Evolutionary conservation across 257 asterid species (phyloP), one percentile per base, ranked within the genome.

Genomic region (Primulina eburnea): DNA sequence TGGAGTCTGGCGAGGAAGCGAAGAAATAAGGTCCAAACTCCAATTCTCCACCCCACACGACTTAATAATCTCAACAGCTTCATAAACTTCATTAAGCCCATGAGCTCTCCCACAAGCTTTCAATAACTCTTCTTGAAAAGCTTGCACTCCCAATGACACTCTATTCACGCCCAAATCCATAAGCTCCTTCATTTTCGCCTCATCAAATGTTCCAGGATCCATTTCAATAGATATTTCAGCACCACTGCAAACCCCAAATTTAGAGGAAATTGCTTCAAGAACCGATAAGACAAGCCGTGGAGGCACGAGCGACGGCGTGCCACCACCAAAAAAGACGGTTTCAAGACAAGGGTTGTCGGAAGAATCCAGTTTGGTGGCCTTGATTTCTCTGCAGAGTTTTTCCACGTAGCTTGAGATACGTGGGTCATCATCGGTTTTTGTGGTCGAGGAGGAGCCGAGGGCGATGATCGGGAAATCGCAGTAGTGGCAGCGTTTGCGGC

Each of bases 201-300:
- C 83, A 70, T 81, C 92, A 68, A 90, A 93, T 24, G 99, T 93
- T 63, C 99, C 99, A 2, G 99, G 99, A 72, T 93, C 99, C 97
- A 90, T 93, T 78, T 93, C 99, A 82, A 93, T 90, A 10, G 99
- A 93, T 73, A 93, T 86, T 82, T 93, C 96, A n/a, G 99, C 96
- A 68, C 84, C 72, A 20, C 56, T 73, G 71, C 78, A 61, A 64
- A 89, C 70, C 63, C 99, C 91, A 16, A 90, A 90, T 63, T 80
- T 85, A 16, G 82, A 72, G n/a, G 80, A 71, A 72, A 93, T 8
- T 0, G 88, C 79, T 17, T 86, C 89, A 59, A 93, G 89, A 53
- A 90, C 82, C 35, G 68, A 40, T 17, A 89, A 81, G 55, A 93
- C 89, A 16, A 87, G 80, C 69, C 70, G 79, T 0, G 99, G 95